Conservation (phyloP, 2,329 filamentous ascomycete genomes). For the Xylaria sp. region DNA sequence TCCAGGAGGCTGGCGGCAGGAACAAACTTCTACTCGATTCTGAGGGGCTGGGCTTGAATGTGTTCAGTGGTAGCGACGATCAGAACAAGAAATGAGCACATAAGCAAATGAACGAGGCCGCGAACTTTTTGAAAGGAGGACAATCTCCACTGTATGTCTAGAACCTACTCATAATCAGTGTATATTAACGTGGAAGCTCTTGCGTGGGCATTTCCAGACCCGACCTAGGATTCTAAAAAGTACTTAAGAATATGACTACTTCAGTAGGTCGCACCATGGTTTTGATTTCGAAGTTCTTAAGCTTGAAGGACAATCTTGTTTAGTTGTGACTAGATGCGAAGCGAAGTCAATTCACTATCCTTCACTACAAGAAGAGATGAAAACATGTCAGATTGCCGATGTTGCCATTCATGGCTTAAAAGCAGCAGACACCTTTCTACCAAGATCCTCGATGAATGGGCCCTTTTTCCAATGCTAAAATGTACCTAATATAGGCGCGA, state of each 20-base stretch:
- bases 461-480: background rate
- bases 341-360: background rate
- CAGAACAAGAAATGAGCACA: conserved; percentile 60
- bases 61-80: conserved; percentile 64
- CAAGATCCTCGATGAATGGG: background rate
- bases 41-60: conserved; percentile 90
- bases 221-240: background rate
- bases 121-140: conserved; percentile 33
- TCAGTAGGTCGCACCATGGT: background rate
- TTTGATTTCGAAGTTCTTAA: background rate
- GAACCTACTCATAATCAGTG: conserved; percentile 44
- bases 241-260: background rate
- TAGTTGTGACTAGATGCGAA: background rate
- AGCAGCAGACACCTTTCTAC: background rate
- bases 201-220: conserved; percentile 1
- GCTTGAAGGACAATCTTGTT: background rate
- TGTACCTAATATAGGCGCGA: background rate
- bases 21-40: conserved; percentile 96
- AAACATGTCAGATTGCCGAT: background rate
- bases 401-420: background rate
- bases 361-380: background rate
- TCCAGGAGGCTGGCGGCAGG: conserved; percentile 86
- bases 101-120: conserved; percentile 27
- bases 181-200: conserved; percentile 41
- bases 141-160: conserved; percentile 55